These are phyloP conservation scores for Pyrus hybrid DNA, from an alignment of 331 rosid species.

Conservation along the genomic window DNA sequence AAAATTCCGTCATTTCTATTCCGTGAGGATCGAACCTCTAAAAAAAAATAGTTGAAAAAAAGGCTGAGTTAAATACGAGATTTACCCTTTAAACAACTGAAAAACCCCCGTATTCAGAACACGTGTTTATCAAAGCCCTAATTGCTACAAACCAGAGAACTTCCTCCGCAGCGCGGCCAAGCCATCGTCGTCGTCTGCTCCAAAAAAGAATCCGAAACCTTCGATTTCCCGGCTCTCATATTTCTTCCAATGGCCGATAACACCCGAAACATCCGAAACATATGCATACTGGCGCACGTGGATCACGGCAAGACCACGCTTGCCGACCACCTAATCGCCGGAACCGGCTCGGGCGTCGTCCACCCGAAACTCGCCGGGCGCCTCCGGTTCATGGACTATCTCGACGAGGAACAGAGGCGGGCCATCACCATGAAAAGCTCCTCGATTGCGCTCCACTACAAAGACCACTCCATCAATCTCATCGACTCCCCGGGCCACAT, in stretches of 20 bases:
- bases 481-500: conserved; percentile 89
- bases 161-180: background rate
- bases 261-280: conserved; percentile 48
- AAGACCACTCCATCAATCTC: conserved; percentile 44
- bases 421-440: conserved; percentile 92
- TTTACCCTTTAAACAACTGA: too few species aligned
- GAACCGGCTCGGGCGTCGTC: conserved; percentile 48
- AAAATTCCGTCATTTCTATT: too few species aligned
- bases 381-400: conserved; percentile 76
- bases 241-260: conserved; percentile 19
- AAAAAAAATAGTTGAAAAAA: too few species aligned
- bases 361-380: conserved; percentile 77
- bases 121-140: too few species aligned
- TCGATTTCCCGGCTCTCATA: background rate
- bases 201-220: background rate
- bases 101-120: too few species aligned
- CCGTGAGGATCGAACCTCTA: too few species aligned
- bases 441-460: conserved; percentile 43
- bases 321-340: conserved; percentile 73
- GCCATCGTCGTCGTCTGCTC: background rate
- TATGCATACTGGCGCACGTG: conserved; percentile 73
- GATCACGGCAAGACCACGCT: conserved; percentile 89
- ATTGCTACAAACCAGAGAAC: too few species aligned
- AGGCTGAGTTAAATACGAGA: too few species aligned
- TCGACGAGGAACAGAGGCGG: conserved; percentile 74